A percentile compares a stretch with the other conserved stretches of the same genome.
These are phyloP conservation scores for Kluyveromyces sp. DNA, from an alignment of 1,139 yeast species.

Conservation along the genomic window DNA sequence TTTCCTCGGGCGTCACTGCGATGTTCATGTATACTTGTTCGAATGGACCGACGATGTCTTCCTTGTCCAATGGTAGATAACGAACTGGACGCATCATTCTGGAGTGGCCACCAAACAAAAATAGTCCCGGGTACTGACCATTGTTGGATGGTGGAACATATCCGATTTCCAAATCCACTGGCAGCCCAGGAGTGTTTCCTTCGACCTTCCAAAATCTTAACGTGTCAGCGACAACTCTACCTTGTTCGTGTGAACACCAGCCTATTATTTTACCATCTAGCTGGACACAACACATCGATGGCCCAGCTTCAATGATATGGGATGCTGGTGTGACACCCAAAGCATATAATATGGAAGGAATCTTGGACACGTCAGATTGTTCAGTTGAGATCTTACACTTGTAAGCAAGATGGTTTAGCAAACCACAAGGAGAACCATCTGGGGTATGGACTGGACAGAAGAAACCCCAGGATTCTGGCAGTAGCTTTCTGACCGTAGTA, in stretches of 20 bases:
- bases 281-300: conserved; percentile 81
- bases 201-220: conserved; percentile 90
- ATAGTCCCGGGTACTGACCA: conserved; percentile 97
- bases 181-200: conserved; percentile 62
- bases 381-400: conserved; percentile 82
- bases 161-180: conserved; percentile 84
- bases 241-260: conserved; percentile 89
- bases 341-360: conserved; percentile 59
- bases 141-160: conserved; percentile 89
- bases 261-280: conserved; percentile 90
- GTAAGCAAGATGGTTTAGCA: conserved; percentile 92
- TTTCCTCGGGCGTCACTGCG: conserved; percentile 93
- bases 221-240: conserved; percentile 80
- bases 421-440: conserved; percentile 99
- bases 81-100: conserved; percentile 96
- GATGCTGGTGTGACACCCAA: conserved; percentile 78
- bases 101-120: conserved; percentile 81
- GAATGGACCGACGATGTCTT: conserved; percentile 91
- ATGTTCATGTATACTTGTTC: conserved; percentile 96
- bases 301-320: conserved; percentile 78
- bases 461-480: conserved; percentile 99
- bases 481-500: conserved; percentile 89
- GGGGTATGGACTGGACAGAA: conserved; percentile 99
- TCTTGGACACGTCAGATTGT: conserved; percentile 63
- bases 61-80: conserved; percentile 75